A percentile compares a stretch with the other conserved stretches of the same genome.
Evolutionary conservation across 1,284 basidiomycete species (phyloP).

Genomic region (Earliella scabrosa): DNA sequence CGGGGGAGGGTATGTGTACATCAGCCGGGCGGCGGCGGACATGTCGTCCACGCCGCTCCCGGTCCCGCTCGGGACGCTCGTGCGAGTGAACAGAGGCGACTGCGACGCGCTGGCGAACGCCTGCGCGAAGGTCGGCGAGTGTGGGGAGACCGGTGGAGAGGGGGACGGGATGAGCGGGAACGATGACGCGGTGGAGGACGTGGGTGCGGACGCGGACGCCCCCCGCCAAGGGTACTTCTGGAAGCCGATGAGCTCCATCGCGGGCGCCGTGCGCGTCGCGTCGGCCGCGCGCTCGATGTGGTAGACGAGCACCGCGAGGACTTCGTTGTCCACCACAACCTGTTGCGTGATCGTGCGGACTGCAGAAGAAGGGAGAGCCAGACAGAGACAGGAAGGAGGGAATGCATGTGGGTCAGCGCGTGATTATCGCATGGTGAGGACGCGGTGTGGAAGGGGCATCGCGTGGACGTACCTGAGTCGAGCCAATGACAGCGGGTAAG

Average conservation of each 20-base stretch:
- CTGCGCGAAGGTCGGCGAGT: constrained; percentile 19
- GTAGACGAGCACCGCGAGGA: constrained; percentile 66
- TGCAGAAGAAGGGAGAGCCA: constrained; percentile 37
- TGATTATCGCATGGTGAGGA: too few relatives aligned
- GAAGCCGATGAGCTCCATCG: constrained; percentile 59
- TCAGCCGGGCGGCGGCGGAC: constrained; percentile 1
- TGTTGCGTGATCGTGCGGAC: constrained; percentile 67
- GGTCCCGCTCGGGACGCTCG: not conserved
- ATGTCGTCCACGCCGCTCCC: constrained; percentile 6
- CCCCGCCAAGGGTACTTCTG: constrained; percentile 46
- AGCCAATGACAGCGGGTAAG: constrained; percentile 66
- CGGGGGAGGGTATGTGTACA: constrained; percentile 10
- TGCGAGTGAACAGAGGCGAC: constrained; percentile 17
- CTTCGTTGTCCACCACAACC: constrained; percentile 63
- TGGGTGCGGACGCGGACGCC: constrained; percentile 9
- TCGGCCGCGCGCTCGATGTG: constrained; percentile 59
- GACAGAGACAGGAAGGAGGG: too few relatives aligned
- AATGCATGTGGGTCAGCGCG: constrained; percentile 24
- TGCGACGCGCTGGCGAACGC: constrained; percentile 14
- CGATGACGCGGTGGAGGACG: constrained; percentile 21
- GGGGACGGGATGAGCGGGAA: constrained; percentile 32
- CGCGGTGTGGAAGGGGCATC: too few relatives aligned
- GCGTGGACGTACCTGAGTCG: constrained; percentile 47
- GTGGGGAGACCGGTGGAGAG: constrained; percentile 24
- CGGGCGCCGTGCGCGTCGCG: constrained; percentile 49